Evolutionary conservation across 225 moss, liverwort and hornwort species (phyloP), one percentile per base, ranked within the genome.

Genomic region (Asterella californica): DNA sequence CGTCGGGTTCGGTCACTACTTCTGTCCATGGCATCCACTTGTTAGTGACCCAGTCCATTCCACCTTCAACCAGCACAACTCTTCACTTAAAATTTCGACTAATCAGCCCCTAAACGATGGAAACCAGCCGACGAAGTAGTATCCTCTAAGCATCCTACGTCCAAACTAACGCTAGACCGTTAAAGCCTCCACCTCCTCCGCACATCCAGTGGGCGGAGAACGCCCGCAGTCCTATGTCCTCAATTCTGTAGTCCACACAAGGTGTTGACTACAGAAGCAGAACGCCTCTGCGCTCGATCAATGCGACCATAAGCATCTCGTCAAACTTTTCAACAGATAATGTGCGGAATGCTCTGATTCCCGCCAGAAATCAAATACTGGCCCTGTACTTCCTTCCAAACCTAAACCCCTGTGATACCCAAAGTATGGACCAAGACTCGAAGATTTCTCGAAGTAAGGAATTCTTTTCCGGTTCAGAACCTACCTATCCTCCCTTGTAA

Each of bases 41-140:
- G 30, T 76, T 76, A 29, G 76, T 61, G 55, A 76, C 25, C 76
- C 76, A 76, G 76, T 76, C 76, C 76, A 76, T 76, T 76, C 12
- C 75, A 76, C 53, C 47, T 68, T 37, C 68, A 57, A 18, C 14
- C 12, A 57, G 57, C 18, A 18, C 12, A 18, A 57, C 14, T 57
- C 12, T 12, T 12, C 57, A 57, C 57, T 57, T 27, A 32, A 33
- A 33, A 1, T 32, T 1, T 0, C 34, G 33, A 6, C 34, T 33
- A 65, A 10, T 33, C 15, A 11, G 32, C 15, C 65, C 34, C 65
- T 33, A 15, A 33, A 65, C 1, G 11, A 32, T 2, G 65, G 65
- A 65, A 15, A 33, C 15, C 65, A 32, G 7, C 48, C 48, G 32
- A 3, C 10, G 65, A 65, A 15, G 10, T 32, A 33, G 65, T 65